These are phyloP conservation scores for Sphagnurus paluster DNA, from an alignment of 1,284 basidiomycete species.

Conservation along the genomic window DNA sequence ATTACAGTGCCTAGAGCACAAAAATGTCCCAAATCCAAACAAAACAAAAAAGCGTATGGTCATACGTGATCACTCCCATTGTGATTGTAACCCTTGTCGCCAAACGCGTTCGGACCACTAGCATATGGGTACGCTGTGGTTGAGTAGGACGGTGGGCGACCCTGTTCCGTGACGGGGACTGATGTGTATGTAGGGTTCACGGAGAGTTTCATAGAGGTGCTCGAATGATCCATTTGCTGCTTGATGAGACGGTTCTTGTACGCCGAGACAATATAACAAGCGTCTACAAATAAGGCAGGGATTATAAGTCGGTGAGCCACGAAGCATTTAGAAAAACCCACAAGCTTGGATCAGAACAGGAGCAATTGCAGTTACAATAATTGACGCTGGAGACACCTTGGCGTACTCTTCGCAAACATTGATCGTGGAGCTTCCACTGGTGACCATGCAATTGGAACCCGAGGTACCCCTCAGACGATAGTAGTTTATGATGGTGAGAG, in stretches of 20 bases:
- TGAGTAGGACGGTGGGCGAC: slow-evolving; percentile 25
- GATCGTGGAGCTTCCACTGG: slow-evolving; percentile 22
- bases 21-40: not conserved
- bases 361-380: slow-evolving; percentile 29
- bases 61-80: slow-evolving; percentile 9
- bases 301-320: no score
- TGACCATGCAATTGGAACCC: slow-evolving; percentile 24
- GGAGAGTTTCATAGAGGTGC: slow-evolving; percentile 15
- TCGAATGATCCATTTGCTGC: slow-evolving; percentile 23
- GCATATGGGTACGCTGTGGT: slow-evolving; percentile 29
- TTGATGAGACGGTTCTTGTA: slow-evolving; percentile 31
- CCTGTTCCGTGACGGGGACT: slow-evolving; percentile 26
- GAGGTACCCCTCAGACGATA: slow-evolving; percentile 24
- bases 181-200: slow-evolving; percentile 26
- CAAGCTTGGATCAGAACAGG: slow-evolving; percentile 36
- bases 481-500: slow-evolving; percentile 31
- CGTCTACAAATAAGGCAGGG: slow-evolving; percentile 34
- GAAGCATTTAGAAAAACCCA: slow-evolving; percentile 22
- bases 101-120: slow-evolving; percentile 29
- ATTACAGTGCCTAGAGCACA: not conserved
- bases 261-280: slow-evolving; percentile 33
- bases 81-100: slow-evolving; percentile 14
- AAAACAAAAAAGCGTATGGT: not conserved
- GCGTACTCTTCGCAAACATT: slow-evolving; percentile 28
- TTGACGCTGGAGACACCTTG: slow-evolving; percentile 25